phyloP scores from a whole-genome alignment of 1,284 basidiomycete genomes.

The Heimioporus punctisporus region DNA sequence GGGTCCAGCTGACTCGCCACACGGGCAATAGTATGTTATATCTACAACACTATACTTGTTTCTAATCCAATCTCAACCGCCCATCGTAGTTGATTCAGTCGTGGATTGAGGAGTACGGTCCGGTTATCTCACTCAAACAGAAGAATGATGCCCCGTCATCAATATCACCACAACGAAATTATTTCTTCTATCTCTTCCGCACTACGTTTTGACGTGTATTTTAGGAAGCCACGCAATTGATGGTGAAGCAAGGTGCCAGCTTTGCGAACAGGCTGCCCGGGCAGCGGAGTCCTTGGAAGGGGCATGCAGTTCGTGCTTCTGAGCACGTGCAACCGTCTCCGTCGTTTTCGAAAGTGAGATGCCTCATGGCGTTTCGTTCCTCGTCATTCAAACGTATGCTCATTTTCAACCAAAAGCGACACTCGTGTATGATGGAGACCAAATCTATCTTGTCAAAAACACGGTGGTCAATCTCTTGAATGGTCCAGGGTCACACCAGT shows the following conservation, averaged over 20 bases:
- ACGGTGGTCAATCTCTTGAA: constrained; percentile 41
- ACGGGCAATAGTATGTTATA: constrained; percentile 19
- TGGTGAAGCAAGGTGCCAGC: constrained; percentile 54
- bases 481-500: constrained; percentile 37
- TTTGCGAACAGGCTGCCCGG: constrained; percentile 53
- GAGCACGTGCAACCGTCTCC: constrained; percentile 21
- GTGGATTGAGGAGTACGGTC: constrained; percentile 40
- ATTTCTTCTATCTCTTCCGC: no score
- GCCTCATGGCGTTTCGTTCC: neutral
- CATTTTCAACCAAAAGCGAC: constrained; percentile 40
- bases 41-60: neutral
- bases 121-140: constrained; percentile 36
- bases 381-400: constrained; percentile 28
- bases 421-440: constrained; percentile 36
- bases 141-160: constrained; percentile 35
- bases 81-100: constrained; percentile 27
- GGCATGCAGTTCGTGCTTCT: constrained; percentile 31
- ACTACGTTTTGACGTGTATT: no score
- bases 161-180: constrained; percentile 35
- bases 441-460: constrained; percentile 38
- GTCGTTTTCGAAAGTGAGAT: constrained; percentile 25
- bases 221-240: constrained; percentile 51
- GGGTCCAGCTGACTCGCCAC: constrained; percentile 23
- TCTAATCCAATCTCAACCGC: constrained; percentile 1
- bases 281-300: constrained; percentile 44